Base-by-base conservation (phyloP, 805 yeast species). In the Vanderwaltozyma polyspora region DNA sequence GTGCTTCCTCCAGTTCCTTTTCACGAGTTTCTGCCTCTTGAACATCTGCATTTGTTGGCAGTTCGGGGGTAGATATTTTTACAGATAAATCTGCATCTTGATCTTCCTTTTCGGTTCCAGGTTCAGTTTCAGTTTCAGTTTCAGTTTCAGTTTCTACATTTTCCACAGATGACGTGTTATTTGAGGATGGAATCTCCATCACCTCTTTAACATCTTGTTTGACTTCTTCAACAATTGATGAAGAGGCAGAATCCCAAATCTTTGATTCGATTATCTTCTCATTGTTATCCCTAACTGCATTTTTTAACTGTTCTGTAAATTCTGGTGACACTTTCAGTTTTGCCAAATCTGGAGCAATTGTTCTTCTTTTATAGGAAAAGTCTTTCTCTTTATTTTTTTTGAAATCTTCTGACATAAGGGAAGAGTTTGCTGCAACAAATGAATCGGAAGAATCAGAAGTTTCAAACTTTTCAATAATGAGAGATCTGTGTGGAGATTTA, bases 131-230 rank as follows among this genome's bases (percentile, higher is more conserved):
- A 19, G 21, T 21, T 14, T 39, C 40, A 6, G 19, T 39, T 13
- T 38, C 24, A 29, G 17, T 29, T 25, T 38, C 43, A 18, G 35
- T 37, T 18, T 44, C 42, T 6, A 34, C 28, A 17, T 34, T 28
- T 28, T 40, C 42, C 5, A 31, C 35, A 21, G 23, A 21, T 21
- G 7, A 7, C 7, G 7, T 21, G 10, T 8, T 21, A 8, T 21
- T 21, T 10, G 7, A 8, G 10, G 7, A 8, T 8, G 7, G 7
- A 10, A 8, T 10, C 10, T 21, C 36, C 10, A 42, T 29, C 1
- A 51, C 48, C n/a, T 38, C 41, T 14, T 38, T 55, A 33, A 64
- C 45, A 25, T 59, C 58, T 18, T 63, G 48, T 2, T 67, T 67
- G 38, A 66, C 58, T 6, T 50, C 59, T 7, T n/a, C n/a, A n/a